Evolutionary conservation across 345 rosid species (phyloP), one percentile per base, ranked within the genome.

Genomic region (Arabis alpina): DNA sequence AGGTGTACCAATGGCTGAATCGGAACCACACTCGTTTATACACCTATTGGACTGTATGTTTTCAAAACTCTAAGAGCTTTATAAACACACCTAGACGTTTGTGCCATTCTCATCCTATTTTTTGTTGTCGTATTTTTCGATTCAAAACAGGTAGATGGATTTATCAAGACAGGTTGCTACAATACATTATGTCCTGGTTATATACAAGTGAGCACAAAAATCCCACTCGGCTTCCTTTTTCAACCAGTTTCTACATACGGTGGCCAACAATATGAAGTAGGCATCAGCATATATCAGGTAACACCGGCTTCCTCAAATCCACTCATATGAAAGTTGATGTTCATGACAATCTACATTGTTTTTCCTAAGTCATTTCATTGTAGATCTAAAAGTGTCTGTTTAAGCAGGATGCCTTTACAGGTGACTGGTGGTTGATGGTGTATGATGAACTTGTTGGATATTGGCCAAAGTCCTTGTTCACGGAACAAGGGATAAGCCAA

Each of bases 31-130:
- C 11, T 19, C 61, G 71, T 0, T 54, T 66, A 51, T 41, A 10
- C 42, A 71, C 68, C 15, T 71, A 71, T 6, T 61, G 75, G 75
- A 71, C 68, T 61, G 75, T 71, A 61, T 16, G 68, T 10, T 52
- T 12, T 61, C 5, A 27, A 48, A 57, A 3, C 50, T 30, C 15
- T 55, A 43, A 53, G 41, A 27, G 9, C 0, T 25, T 49, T 49
- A 42, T 19, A 19, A 19, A 19, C 23, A 19, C 23, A 19, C 14
- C 2, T 32, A 23, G 15, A 8, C 7, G 4, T 58, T 19, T 58
- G 44, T 37, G 1, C 24, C 12, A 15, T 52, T 13, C 8, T 15
- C n/a, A 27, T 56, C 47, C 2, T 45, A 19, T 37, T 19, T 19
- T 10, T 61, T 9, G 23, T 19, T 5, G 6, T 42, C 27, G 10